Base-by-base conservation (phyloP, 2,329 filamentous ascomycete genomes). In the Monilinia laxa region DNA sequence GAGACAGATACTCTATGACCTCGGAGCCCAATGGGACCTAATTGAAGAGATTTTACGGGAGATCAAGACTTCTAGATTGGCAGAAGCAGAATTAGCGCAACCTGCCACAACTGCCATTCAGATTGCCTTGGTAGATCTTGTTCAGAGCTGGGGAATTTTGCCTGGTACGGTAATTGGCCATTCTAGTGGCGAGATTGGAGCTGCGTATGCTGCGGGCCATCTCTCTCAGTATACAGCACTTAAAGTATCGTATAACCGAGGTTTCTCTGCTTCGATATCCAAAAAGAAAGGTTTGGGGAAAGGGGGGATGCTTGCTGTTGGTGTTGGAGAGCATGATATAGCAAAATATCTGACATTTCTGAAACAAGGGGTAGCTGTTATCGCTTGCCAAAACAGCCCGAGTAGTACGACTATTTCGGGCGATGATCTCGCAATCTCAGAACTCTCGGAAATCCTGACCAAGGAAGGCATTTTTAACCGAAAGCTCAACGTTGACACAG, bases 251-350 rank as follows among this genome's bases (percentile, higher is more conserved):
- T 77, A 73, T 55, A 71, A 73, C 60, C 70, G 76, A 35, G 76
- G 75, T 23, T 38, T 62, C 62, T 51, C 67, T 7, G 76, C 76
- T 7, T 76, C 77, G 0, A 31, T 31, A 31, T 31, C 28, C 28
- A 31, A 31, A 31, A 3, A 31, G 28, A 74, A 75, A 53, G 76
- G 73, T 55, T 70, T 81, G n/a, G 10, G 25, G 7, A 55, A 66
- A 14, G 84, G 83, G 0, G 77, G 76, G 1, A 85, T 85, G 83
- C 70, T 85, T 55, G 82, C 82, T 0, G 81, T 79, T 0, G 80
- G 79, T 0, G 75, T 77, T 16, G n/a, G 28, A 2, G 64, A 65
- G 20, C 45, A 47, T 3, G 53, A 57, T 9, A 75, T 79, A 10
- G 12, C 25, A 7, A 40, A 40, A 18, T 65, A 57, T 25, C 35